A percentile compares a stretch with the other conserved stretches of the same genome.
phyloP scores from a whole-genome alignment of 495 filamentous ascomycete genomes.

The Lophiostoma macrostomum region DNA sequence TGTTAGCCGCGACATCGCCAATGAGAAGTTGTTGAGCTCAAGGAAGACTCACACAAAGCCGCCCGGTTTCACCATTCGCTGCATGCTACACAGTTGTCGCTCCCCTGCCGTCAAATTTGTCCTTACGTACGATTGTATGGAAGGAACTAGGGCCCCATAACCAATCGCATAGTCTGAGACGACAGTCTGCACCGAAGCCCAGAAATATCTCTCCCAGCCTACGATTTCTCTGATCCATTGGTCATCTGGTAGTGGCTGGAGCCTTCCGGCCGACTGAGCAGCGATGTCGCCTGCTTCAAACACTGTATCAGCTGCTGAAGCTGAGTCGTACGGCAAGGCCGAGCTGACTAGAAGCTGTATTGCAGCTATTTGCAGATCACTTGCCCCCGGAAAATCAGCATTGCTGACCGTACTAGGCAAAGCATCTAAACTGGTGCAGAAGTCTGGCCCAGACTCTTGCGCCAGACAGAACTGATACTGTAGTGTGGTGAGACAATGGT shows the following conservation, averaged over 20 bases:
- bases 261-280: too few relatives aligned
- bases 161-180: constrained; percentile 11
- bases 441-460: background rate
- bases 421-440: background rate
- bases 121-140: background rate
- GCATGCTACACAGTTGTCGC: background rate
- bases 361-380: constrained; percentile 4
- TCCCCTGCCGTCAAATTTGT: background rate
- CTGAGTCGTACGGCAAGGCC: too few relatives aligned
- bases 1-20: too few relatives aligned
- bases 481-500: background rate
- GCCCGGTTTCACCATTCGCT: background rate
- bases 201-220: background rate
- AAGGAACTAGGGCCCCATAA: background rate
- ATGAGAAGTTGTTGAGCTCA: too few relatives aligned
- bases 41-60: constrained; percentile 6
- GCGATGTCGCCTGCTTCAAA: too few relatives aligned
- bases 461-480: constrained; percentile 16
- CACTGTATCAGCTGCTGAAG: too few relatives aligned
- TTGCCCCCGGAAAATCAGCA: constrained; percentile 8
- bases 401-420: background rate
- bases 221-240: background rate
- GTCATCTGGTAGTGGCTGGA: constrained; percentile 13
- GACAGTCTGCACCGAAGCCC: background rate
- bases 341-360: constrained; percentile 5